phyloP scores from a whole-genome alignment of 306 rosid species.

The Gillenia trifoliata region DNA sequence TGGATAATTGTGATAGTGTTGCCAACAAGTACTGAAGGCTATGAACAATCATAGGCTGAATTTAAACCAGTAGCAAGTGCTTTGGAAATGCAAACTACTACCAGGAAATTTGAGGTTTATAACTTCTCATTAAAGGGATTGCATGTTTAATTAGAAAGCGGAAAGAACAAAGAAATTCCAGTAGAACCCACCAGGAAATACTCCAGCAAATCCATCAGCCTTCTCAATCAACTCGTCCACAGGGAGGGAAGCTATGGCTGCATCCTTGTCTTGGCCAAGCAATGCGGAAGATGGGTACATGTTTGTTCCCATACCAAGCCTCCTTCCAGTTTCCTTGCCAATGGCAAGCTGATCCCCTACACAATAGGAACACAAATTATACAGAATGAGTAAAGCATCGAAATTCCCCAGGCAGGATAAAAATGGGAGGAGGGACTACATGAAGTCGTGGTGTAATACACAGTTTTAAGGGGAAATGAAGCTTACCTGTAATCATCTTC shows the following conservation, averaged over 20 bases:
- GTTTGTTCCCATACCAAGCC: conserved; percentile 99
- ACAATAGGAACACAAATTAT: conserved; percentile 5
- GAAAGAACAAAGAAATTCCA: neutral
- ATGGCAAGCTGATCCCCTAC: conserved; percentile 97
- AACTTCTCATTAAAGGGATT: neutral
- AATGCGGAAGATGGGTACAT: conserved; percentile 97
- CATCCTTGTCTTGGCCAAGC: conserved; percentile 87
- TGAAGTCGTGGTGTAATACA: neutral
- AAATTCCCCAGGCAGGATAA: neutral
- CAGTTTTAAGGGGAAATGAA: conserved; percentile 6
- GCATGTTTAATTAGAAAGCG: neutral
- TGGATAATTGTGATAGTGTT: neutral
- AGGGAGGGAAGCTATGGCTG: conserved; percentile 64
- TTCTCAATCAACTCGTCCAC: conserved; percentile 98
- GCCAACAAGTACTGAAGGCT: neutral
- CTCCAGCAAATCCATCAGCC: conserved; percentile 99
- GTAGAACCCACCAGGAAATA: conserved; percentile 75
- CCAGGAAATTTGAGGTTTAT: neutral
- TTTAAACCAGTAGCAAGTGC: neutral
- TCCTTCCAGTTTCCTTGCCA: conserved; percentile 95
- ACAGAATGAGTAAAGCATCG: conserved; percentile 10
- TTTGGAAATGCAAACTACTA: neutral
- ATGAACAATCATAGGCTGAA: neutral
- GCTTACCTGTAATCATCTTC: conserved; percentile 96
- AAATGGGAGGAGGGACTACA: neutral